A percentile compares a stretch with the other conserved stretches of the same genome.
Evolutionary conservation across 805 yeast species (phyloP).

Genomic region (Schwanniomyces vanrijiae): DNA sequence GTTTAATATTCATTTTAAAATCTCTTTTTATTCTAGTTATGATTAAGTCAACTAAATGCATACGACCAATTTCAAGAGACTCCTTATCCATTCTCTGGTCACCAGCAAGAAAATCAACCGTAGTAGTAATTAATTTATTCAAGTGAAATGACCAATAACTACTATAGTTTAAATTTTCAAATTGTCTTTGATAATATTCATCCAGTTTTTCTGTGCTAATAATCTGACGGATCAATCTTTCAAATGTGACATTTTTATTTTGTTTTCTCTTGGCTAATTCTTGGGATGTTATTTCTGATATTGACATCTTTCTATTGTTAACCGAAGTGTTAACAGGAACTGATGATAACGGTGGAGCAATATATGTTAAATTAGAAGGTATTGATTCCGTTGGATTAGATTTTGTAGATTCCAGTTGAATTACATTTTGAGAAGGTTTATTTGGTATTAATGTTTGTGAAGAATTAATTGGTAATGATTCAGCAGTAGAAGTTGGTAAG

Average conservation of each 20-base stretch:
- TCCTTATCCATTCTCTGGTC: conserved; percentile 6
- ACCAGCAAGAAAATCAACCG: conserved; percentile 14
- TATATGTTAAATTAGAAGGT: background rate
- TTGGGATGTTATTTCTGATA: background rate
- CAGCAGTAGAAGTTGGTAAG: too few relatives aligned
- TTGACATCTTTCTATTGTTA: background rate
- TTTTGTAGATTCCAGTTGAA: too few relatives aligned
- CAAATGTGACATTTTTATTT: background rate
- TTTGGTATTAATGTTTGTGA: background rate
- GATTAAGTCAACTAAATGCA: conserved; percentile 7
- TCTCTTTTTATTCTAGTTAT: conserved; percentile 4
- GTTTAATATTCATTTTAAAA: conserved; percentile 3
- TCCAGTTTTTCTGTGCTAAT: conserved; percentile 7
- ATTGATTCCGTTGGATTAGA: too few relatives aligned
- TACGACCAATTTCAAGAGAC: conserved; percentile 8
- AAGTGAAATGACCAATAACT: conserved; percentile 16
- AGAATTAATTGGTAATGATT: too few relatives aligned
- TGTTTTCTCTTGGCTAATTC: background rate
- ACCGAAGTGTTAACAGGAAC: background rate
- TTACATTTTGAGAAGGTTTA: too few relatives aligned
- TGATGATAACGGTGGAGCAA: background rate
- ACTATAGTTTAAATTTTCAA: conserved; percentile 8
- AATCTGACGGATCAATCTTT: conserved; percentile 6
- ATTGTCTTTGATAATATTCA: conserved; percentile 10
- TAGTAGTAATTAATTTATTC: conserved; percentile 15